Conservation (phyloP, 2,329 filamentous ascomycete genomes). For the Curvularia eragrostidis region DNA sequence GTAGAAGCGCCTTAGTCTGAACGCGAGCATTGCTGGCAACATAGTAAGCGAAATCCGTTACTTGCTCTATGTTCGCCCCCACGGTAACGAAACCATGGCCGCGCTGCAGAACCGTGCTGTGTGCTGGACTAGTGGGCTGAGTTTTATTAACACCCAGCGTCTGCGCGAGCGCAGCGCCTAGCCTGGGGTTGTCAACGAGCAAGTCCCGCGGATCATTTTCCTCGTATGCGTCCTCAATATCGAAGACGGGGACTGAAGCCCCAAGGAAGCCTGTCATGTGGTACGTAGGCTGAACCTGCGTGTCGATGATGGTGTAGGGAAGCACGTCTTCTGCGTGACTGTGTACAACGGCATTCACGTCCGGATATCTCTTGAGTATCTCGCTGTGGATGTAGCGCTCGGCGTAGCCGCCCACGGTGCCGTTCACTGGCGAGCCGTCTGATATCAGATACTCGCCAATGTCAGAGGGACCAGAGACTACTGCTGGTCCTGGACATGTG, state of each 20-base stretch:
- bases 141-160: conserved; percentile 29
- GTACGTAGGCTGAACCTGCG: conserved; percentile 27
- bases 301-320: conserved; percentile 42
- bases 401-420: conserved; percentile 43
- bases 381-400: conserved; percentile 56
- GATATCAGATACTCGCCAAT: conserved; percentile 54
- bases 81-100: conserved; percentile 52
- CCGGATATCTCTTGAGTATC: conserved; percentile 54
- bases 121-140: conserved; percentile 28
- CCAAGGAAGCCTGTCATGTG: conserved; percentile 51
- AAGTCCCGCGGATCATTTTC: conserved; percentile 28
- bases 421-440: conserved; percentile 41
- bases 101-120: conserved; percentile 46
- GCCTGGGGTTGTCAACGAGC: conserved; percentile 28
- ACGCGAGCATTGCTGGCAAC: conserved; percentile 45
- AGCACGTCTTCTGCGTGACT: conserved; percentile 52
- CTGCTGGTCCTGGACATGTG: conserved; percentile 3
- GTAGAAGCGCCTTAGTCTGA: conserved; percentile 43
- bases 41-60: conserved; percentile 50
- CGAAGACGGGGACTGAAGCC: conserved; percentile 31
- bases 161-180: conserved; percentile 32
- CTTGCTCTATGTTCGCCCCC: conserved; percentile 45
- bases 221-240: conserved; percentile 28
- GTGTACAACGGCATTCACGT: conserved; percentile 54
- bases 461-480: conserved; percentile 41